Percentiles rank a stretch among this genome's conserved stretches.
These are phyloP conservation scores for Dentipellis sp. DNA, from an alignment of 768 basidiomycete species.

Conservation along the genomic window DNA sequence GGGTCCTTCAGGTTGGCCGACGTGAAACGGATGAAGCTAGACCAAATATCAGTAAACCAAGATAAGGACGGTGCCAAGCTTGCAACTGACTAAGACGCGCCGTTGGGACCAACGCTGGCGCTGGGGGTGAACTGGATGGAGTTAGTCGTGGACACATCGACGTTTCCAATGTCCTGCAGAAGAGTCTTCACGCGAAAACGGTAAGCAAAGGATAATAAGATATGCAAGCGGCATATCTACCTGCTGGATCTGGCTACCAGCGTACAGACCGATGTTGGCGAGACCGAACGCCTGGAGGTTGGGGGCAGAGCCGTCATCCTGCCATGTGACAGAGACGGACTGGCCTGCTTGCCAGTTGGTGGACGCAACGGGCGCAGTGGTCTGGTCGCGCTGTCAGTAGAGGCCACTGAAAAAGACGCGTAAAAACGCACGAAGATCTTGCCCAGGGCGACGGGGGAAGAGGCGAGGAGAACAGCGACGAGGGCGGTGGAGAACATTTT, in stretches of 20 bases:
- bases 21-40: conserved; percentile 72
- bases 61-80: background rate
- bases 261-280: conserved; percentile 48
- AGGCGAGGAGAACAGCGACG: conserved; percentile 5
- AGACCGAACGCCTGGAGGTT: conserved; percentile 41
- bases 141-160: conserved; percentile 42
- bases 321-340: conserved; percentile 43
- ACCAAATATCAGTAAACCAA: background rate
- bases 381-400: conserved; percentile 24
- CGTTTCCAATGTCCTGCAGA: conserved; percentile 41
- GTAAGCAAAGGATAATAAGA: conserved; percentile 1
- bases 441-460: conserved; percentile 8
- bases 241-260: conserved; percentile 54
- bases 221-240: conserved; percentile 23
- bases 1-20: conserved; percentile 48
- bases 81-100: conserved; percentile 46
- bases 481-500: conserved; percentile 11
- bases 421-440: conserved; percentile 7
- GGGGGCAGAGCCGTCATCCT: conserved; percentile 42
- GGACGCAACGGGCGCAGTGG: conserved; percentile 43
- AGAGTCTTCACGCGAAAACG: conserved; percentile 29
- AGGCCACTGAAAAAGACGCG: background rate
- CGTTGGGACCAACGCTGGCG: conserved; percentile 43
- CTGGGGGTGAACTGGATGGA: conserved; percentile 44
- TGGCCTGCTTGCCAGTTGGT: conserved; percentile 44